These are phyloP conservation scores for Umbelopsis sp. DNA, from an alignment of 192 early-diverging fungal species.

Conservation along the genomic window DNA sequence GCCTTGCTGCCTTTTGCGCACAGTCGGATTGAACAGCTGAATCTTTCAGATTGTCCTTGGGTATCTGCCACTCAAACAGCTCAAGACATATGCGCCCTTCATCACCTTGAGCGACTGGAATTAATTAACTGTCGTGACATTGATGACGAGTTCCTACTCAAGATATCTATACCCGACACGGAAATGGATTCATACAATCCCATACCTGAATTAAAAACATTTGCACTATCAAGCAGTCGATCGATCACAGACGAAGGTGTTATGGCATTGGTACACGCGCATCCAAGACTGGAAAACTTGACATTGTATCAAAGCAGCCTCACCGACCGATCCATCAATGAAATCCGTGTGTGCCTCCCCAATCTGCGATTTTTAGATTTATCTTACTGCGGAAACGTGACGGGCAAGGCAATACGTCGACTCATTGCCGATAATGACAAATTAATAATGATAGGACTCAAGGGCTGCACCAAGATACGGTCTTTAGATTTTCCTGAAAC, in stretches of 20 bases:
- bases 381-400: not conserved
- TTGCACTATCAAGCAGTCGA: conserved; percentile 8
- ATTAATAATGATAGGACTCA: not conserved
- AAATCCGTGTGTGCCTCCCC: not conserved
- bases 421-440: conserved; percentile 1
- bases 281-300: not conserved
- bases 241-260: conserved; percentile 2
- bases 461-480: not conserved
- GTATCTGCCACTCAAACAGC: conserved; percentile 1
- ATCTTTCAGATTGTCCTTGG: conserved; percentile 2
- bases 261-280: not conserved
- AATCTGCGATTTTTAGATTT: not conserved
- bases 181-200: conserved; percentile 8
- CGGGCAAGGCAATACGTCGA: not conserved
- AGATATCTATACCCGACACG: conserved; percentile 8
- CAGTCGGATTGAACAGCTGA: not conserved
- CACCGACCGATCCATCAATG: not conserved
- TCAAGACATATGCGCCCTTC: not conserved
- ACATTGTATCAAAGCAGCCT: conserved; percentile 6
- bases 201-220: not conserved
- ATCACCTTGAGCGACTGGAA: not conserved
- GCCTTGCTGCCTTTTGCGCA: not conserved
- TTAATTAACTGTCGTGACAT: conserved; percentile 5
- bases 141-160: conserved; percentile 2
- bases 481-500: not conserved